These are phyloP conservation scores for Candida nemodendra DNA, from an alignment of 805 yeast genomes.

Conservation along the genomic window DNA sequence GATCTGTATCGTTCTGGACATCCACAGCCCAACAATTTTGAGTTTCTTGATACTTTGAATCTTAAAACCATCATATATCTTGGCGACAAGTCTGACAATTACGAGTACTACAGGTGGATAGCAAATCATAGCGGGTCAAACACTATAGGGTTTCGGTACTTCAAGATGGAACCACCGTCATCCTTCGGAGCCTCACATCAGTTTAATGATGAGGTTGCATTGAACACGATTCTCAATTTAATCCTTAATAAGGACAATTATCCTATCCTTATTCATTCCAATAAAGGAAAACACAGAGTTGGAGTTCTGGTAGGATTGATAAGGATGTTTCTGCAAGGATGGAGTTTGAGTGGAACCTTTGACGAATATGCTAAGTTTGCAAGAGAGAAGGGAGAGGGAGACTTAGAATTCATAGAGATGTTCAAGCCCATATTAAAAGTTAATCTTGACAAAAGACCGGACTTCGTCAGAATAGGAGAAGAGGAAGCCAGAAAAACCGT, in stretches of 20 bases:
- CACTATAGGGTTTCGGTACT: conserved; percentile 53
- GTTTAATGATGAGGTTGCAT: conserved; percentile 55
- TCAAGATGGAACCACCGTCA: conserved; percentile 60
- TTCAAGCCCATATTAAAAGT: conserved; percentile 63
- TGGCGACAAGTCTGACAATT: conserved; percentile 70
- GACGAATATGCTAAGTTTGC: conserved; percentile 94
- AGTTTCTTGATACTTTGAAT: conserved; percentile 68
- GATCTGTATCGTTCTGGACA: conserved; percentile 89
- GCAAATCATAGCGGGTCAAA: conserved; percentile 33
- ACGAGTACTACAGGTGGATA: conserved; percentile 72
- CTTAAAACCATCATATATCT: conserved; percentile 78
- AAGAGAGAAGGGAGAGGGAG: conserved; percentile 89
- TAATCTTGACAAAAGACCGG: conserved; percentile 52
- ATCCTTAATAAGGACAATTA: conserved; percentile 66
- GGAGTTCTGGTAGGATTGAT: conserved; percentile 92
- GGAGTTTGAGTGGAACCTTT: conserved; percentile 91
- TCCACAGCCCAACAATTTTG: conserved; percentile 83
- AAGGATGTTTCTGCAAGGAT: conserved; percentile 82
- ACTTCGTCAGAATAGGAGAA: conserved; percentile 48
- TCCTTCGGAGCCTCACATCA: conserved; percentile 56
- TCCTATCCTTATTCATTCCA: conserved; percentile 88
- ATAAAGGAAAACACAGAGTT: conserved; percentile 95
- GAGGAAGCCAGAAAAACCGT: conserved; percentile 2
- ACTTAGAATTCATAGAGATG: conserved; percentile 83
- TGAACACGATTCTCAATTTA: conserved; percentile 55